A percentile compares a stretch with the other conserved stretches of the same genome.
Evolutionary conservation across 306 rosid genomes (phyloP).

Genomic region (Lupinus albus): DNA sequence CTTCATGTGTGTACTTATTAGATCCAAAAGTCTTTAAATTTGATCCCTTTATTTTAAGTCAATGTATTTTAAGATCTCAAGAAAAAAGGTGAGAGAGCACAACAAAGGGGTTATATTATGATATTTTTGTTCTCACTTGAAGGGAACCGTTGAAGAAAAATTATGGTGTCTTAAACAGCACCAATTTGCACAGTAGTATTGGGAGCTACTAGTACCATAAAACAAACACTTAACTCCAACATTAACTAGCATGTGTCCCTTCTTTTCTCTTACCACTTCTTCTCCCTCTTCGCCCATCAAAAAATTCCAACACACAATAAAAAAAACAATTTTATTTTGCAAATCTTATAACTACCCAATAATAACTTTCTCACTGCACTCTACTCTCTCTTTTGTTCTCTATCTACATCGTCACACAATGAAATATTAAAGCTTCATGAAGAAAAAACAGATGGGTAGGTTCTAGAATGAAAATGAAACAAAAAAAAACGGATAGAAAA

Average conservation of each 20-base stretch:
- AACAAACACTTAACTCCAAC: conserved; percentile 37
- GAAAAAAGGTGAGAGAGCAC: conserved; percentile 34
- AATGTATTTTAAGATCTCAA: conserved; percentile 42
- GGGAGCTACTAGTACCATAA: conserved; percentile 16
- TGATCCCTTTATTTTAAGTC: conserved; percentile 27
- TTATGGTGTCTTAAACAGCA: conserved; percentile 47
- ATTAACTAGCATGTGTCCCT: conserved; percentile 41
- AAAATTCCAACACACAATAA: conserved; percentile 22
- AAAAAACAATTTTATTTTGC: background rate
- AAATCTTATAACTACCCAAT: conserved; percentile 30
- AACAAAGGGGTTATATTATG: background rate
- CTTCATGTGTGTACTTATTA: conserved; percentile 60
- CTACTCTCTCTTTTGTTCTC: background rate
- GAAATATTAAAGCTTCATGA: conserved; percentile 32
- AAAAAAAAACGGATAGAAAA: background rate
- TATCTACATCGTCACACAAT: conserved; percentile 50
- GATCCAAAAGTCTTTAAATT: conserved; percentile 38
- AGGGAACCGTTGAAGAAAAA: conserved; percentile 43
- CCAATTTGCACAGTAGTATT: conserved; percentile 46
- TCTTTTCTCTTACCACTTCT: conserved; percentile 40
- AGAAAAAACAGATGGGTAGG: conserved; percentile 19
- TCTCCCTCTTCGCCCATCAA: conserved; percentile 66
- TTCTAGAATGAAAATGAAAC: background rate
- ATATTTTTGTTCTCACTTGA: conserved; percentile 39
- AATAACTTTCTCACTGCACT: conserved; percentile 31